Evolutionary conservation across 306 rosid species (phyloP).

Genomic region (Cucumis hystrix): DNA sequence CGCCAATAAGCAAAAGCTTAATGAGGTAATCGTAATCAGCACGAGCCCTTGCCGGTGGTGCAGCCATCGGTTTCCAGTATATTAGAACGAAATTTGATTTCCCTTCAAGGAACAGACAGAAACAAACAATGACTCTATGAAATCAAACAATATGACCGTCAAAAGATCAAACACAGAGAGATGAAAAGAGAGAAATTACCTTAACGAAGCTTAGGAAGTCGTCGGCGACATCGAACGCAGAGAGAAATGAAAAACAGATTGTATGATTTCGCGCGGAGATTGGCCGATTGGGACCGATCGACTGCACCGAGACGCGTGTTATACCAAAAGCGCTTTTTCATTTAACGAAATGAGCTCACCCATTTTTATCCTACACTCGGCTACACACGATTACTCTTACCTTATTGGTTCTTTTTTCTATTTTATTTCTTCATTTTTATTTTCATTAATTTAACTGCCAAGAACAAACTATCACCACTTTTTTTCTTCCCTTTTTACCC

Average conservation of each 20-base stretch:
- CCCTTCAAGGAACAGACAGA: neutral
- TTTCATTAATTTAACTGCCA: neutral
- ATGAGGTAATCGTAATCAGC: slow-evolving; percentile 88
- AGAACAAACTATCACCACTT: neutral
- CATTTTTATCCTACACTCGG: neutral
- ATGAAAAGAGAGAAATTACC: neutral
- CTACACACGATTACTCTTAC: neutral
- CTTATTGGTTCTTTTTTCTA: neutral
- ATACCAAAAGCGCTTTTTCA: neutral
- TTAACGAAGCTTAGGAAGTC: slow-evolving; percentile 6
- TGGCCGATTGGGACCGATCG: slow-evolving; percentile 6
- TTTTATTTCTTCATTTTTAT: neutral
- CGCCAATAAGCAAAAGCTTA: slow-evolving; percentile 84
- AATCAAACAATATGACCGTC: neutral
- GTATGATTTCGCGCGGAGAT: slow-evolving; percentile 9
- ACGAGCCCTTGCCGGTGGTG: slow-evolving; percentile 64
- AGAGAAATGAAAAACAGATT: neutral
- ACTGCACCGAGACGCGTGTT: neutral
- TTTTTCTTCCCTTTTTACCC: too few relatives aligned
- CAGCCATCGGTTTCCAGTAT: slow-evolving; percentile 33
- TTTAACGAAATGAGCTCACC: neutral
- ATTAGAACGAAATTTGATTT: slow-evolving; percentile 2
- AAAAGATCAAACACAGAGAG: slow-evolving; percentile 2
- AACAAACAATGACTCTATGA: neutral
- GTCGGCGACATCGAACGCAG: slow-evolving; percentile 3